These are phyloP conservation scores for Pyrenophora teres DNA, from an alignment of 2,329 filamentous ascomycete genomes.

Conservation along the genomic window DNA sequence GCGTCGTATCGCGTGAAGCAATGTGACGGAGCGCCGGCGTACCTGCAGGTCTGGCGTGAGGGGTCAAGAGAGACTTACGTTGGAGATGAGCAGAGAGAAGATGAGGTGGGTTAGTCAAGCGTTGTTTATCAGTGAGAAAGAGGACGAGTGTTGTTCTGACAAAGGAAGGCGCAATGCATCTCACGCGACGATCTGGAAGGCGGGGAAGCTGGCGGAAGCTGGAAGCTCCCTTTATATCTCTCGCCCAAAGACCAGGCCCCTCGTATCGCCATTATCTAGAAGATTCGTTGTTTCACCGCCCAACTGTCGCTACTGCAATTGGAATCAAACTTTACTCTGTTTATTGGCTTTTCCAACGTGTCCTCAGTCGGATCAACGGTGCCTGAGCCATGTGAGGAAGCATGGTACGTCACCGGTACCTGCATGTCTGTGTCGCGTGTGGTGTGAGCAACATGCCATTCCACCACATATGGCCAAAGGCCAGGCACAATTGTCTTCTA, in stretches of 20 bases:
- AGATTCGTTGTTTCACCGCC: slow-evolving; percentile 10
- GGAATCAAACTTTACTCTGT: not conserved
- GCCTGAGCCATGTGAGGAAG: slow-evolving; percentile 6
- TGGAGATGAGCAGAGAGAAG: slow-evolving; percentile 1
- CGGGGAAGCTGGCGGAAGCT: slow-evolving; percentile 21
- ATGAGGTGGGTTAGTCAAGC: not conserved
- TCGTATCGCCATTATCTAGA: slow-evolving; percentile 14
- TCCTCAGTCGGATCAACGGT: slow-evolving; percentile 12
- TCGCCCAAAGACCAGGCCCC: not conserved
- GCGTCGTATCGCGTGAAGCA: slow-evolving; percentile 24
- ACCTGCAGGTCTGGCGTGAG: slow-evolving; percentile 28
- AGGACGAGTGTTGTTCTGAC: slow-evolving; percentile 19
- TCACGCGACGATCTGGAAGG: slow-evolving; percentile 19
- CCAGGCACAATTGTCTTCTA: too few relatives aligned
- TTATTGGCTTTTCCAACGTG: not conserved
- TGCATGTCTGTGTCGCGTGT: slow-evolving; percentile 18
- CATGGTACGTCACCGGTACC: slow-evolving; percentile 20
- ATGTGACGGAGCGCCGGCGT: slow-evolving; percentile 12
- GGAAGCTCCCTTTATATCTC: slow-evolving; percentile 18
- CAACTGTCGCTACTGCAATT: slow-evolving; percentile 7
- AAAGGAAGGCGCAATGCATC: slow-evolving; percentile 19
- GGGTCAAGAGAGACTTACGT: slow-evolving; percentile 4
- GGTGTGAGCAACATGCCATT: not conserved
- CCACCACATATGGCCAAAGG: not conserved
- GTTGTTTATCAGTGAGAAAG: slow-evolving; percentile 1